Base-by-base conservation (phyloP, 192 early-diverging fungal genomes). In the Lobulomyces angularis region DNA sequence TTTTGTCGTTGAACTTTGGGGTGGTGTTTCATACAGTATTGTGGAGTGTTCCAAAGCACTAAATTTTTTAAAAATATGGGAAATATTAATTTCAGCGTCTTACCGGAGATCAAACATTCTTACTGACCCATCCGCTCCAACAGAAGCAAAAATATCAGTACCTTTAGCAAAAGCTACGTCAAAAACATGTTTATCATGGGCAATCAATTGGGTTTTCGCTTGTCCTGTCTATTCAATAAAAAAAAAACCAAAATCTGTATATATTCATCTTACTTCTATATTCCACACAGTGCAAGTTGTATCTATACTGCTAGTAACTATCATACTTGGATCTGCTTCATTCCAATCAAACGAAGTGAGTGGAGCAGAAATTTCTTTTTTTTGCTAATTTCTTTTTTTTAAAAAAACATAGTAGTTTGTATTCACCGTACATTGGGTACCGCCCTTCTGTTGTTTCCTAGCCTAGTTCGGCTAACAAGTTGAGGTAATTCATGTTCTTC, bases 241-340 rank as follows among this genome's bases (percentile, higher is more conserved):
- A 18, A 9, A 56, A 55, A 55, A 54, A 8, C 12, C 22, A 57
- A 56, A 33, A 51, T 31, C 19, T 17, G 19, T 43, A 51, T 4
- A 51, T 53, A 57, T 51, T 12, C 3, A 28, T n/a, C 24, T 16
- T 43, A 75, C 72, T 35, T 88, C 82, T 6, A 99, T 74, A 49
- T 99, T 90, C 95, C 95, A 99, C 3, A 97, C 80, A 0, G 93
- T 97, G 54, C 95, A 99, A n/a, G 95, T 99, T 1, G 95, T 99
- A 57, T 99, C 95, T 35, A 99, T 91, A 45, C 81, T 84, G 27
- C 83, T 82, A 3, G 95, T 91, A 3, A 99, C 86, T 38, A 88
- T 66, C 27, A 92, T 52, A 8, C 72, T 62, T 9, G 88, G 82
- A 52, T 95, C 83, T 3, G 69, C 62, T 50, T 82, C 79, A 60